Base-by-base conservation (phyloP, 2,329 filamentous ascomycete genomes). In the Hypoxylon sp. region DNA sequence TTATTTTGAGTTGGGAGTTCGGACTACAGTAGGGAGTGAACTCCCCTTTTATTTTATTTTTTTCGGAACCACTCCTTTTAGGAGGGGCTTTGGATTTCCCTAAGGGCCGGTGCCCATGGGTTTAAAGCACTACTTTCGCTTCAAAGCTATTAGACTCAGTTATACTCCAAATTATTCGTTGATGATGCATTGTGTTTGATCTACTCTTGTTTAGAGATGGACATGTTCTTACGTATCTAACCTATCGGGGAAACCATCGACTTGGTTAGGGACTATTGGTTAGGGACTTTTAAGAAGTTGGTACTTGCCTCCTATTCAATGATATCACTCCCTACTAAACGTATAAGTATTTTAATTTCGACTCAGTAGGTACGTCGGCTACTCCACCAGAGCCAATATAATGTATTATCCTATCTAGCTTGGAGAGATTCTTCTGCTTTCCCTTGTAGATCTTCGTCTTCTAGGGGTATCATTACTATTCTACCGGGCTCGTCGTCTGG, bases 401-500 rank as follows among this genome's bases (percentile, higher is more conserved):
- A 7, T n/a, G 40, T 36, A 14, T 18, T 30, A 30, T 53, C 22
- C 33, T 24, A 42, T 11, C 26, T 2, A 40, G n/a, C 4, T 9
- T 30, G 6, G 2, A 24, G 4, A 8, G 5, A 24, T 28, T 1
- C 18, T 12, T 36, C 12, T n/a, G 20, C 33, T 26, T 12, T 20
- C 26, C 50, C 50, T 14, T 36, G 16, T 48, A 3, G 7, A n/a
- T 2, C 5, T 9, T 59, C 48, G 5, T 54, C 49, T 30, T 64
- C 55, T 3, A 55, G 20, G 28, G 32, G 38, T 8, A 64, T 32
- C 3, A 18, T 16, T n/a, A 55, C 16, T 12, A 24, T 16, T 20
- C n/a, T 48, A 11, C 55, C 61, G 1, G 61, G 50, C 22, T 60
- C 32, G 30, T 64, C 55, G 4, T 60, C 50, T 14, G 42, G 20